Evolutionary conservation across 306 rosid genomes (phyloP), one percentile per base, ranked within the genome.

Genomic region (Vigna radiata): DNA sequence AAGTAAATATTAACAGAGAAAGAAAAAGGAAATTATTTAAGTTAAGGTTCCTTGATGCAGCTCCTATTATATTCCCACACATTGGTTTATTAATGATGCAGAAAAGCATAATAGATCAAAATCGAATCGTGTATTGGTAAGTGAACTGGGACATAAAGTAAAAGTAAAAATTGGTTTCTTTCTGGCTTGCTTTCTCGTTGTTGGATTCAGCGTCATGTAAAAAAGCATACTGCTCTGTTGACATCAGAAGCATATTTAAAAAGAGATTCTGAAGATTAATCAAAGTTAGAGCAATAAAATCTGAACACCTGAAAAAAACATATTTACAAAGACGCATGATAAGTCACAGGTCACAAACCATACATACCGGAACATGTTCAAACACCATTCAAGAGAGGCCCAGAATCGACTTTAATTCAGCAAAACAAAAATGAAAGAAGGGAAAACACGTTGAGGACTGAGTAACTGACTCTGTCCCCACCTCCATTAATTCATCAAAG

Each of bases 391-490:
- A 9, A n/a, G 7, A 53, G 29, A 39, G 44, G 21, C 36, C 2
- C 46, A 67, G 41, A 73, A 68, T 58, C 8, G 53, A 67, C 68
- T 47, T 60, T 15, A 55, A 59, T 41, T 47, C 16, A 11, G 52
- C 55, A 83, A 48, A 72, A 72, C 19, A 16, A 61, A 50, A 33
- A 81, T 33, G 70, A 73, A 65, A 66, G 46, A 80, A 44, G 70
- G 0, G 3, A 53, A 73, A 59, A 58, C 54, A 65, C 21, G 18
- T 39, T 56, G 43, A 77, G 36, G 49, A 44, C 46, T 43, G 48
- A 43, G 14, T 43, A 52, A 43, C 48, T 43, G 58, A 50, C 62
- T 55, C 16, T 11, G 74, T 66, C 29, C 17, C 29, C 41, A 60
- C 37, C 39, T 5, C 37, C 27, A 23, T 46, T 56, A 79, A 81